These are phyloP conservation scores for Tricholoma hemisulphureum DNA, from an alignment of 768 basidiomycete species.

Conservation along the genomic window DNA sequence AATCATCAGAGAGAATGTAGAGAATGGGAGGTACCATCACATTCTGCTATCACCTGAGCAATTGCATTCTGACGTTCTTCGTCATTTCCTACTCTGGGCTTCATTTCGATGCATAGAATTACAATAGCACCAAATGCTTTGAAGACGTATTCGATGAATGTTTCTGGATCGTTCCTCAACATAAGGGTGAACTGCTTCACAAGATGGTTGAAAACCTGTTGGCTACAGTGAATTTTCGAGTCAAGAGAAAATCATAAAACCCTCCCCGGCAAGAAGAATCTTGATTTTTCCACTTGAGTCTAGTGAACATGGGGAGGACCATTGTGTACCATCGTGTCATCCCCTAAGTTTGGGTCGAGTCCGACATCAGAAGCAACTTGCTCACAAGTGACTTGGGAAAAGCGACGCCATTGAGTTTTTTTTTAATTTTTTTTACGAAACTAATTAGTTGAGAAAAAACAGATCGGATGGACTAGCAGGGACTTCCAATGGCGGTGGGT, in stretches of 20 bases:
- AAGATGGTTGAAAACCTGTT: conserved; percentile 20
- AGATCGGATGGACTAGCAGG: conserved; percentile 1
- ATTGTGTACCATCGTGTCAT: conserved; percentile 21
- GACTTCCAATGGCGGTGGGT: background rate
- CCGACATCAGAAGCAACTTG: conserved; percentile 17
- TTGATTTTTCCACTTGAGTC: conserved; percentile 20
- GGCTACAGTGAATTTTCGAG: conserved; percentile 11
- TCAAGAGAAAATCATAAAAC: conserved; percentile 5
- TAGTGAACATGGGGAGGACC: conserved; percentile 16
- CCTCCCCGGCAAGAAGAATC: conserved; percentile 18
- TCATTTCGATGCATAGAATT: conserved; percentile 20
- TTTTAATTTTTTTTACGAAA: background rate
- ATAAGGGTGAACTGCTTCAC: conserved; percentile 15
- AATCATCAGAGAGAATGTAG: background rate
- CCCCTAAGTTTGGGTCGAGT: conserved; percentile 12
- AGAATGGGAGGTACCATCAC: conserved; percentile 12
- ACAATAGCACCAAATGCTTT: conserved; percentile 18
- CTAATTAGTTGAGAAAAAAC: background rate
- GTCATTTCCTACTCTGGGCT: conserved; percentile 13
- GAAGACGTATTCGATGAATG: conserved; percentile 18
- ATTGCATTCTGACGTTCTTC: conserved; percentile 8
- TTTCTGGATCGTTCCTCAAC: conserved; percentile 21
- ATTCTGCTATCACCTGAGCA: conserved; percentile 16
- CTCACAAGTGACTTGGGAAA: conserved; percentile 19
- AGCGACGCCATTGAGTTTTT: conserved; percentile 18